Evolutionary conservation across 2,329 filamentous ascomycete genomes (phyloP).

Genomic region (Teratosphaeria gauchensis): DNA sequence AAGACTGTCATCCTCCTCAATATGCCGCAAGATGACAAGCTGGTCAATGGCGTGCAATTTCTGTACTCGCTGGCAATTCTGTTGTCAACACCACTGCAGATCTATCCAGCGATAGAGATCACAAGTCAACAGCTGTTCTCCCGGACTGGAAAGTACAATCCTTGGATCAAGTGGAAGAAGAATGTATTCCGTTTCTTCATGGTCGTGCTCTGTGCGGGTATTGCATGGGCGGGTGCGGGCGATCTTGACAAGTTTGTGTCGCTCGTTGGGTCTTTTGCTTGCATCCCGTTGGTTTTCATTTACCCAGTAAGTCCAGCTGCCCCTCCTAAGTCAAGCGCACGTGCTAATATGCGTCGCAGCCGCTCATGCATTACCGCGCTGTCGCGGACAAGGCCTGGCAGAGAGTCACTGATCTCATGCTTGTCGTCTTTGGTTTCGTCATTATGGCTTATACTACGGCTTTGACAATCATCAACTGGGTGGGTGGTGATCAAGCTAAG

Average conservation of each 20-base stretch:
- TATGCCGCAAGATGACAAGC: conserved; percentile 85
- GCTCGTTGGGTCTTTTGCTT: conserved; percentile 93
- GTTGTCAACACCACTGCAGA: conserved; percentile 86
- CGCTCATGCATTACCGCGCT: conserved; percentile 76
- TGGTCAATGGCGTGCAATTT: conserved; percentile 93
- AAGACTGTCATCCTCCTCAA: conserved; percentile 96
- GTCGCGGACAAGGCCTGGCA: conserved; percentile 62
- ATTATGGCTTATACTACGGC: conserved; percentile 89
- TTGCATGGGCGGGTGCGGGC: conserved; percentile 87
- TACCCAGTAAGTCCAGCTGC: conserved; percentile 66
- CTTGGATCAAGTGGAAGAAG: conserved; percentile 99
- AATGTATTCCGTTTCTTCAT: conserved; percentile 92
- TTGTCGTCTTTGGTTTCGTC: conserved; percentile 72
- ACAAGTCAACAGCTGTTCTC: conserved; percentile 91
- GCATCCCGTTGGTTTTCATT: conserved; percentile 92
- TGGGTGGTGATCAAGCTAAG: conserved; percentile 43
- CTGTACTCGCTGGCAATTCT: conserved; percentile 97
- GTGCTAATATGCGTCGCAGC: conserved; percentile 39
- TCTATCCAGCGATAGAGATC: conserved; percentile 96
- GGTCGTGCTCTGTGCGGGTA: conserved; percentile 72
- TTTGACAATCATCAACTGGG: conserved; percentile 82
- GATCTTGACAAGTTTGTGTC: conserved; percentile 96
- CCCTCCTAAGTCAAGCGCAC: neutral
- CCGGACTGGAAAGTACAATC: conserved; percentile 92
- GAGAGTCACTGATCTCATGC: conserved; percentile 59